Percentiles rank a stretch among this genome's conserved stretches.
phyloP scores from a whole-genome alignment of 2,329 filamentous ascomycete genomes.

The Proliferodiscus dingleyae region DNA sequence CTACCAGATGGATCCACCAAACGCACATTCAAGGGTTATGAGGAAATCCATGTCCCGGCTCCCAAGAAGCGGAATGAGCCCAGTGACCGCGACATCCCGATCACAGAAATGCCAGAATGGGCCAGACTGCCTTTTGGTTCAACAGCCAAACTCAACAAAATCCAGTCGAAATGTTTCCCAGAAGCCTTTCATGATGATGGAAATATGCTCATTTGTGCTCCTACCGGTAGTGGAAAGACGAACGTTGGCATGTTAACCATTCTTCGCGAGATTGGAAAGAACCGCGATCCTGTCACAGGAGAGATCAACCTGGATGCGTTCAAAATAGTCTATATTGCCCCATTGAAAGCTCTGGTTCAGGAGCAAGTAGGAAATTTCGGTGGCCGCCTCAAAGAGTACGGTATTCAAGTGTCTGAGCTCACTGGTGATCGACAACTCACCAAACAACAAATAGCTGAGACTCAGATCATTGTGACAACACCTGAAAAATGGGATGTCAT shows the following conservation, averaged over 20 bases:
- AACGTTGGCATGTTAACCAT: constrained; percentile 98
- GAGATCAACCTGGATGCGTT: constrained; percentile 94
- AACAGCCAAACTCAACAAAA: constrained; percentile 84
- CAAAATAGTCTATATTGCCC: constrained; percentile 98
- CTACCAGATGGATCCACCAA: constrained; percentile 94
- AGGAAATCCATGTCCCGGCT: constrained; percentile 94
- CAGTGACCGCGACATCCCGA: constrained; percentile 74
- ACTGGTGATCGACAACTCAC: constrained; percentile 97
- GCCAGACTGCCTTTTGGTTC: constrained; percentile 79
- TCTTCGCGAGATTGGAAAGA: constrained; percentile 92
- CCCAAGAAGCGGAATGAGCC: constrained; percentile 84
- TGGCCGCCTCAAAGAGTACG: constrained; percentile 82
- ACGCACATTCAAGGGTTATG: constrained; percentile 93
- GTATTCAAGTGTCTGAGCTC: constrained; percentile 88
- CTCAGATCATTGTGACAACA: constrained; percentile 95
- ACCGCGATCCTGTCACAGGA: constrained; percentile 82
- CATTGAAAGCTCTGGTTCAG: constrained; percentile 90
- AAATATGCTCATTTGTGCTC: constrained; percentile 96
- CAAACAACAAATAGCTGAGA: constrained; percentile 97
- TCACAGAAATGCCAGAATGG: constrained; percentile 90
- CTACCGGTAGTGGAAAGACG: constrained; percentile 95
- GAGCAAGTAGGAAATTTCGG: constrained; percentile 98
- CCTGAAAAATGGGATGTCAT: constrained; percentile 99
- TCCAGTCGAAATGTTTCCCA: constrained; percentile 90
- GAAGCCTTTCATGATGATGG: constrained; percentile 90